Percentiles rank a stretch among this genome's conserved stretches.
phyloP scores from a whole-genome alignment of 352 stramenopile genomes.

The Globisporangium nunn region DNA sequence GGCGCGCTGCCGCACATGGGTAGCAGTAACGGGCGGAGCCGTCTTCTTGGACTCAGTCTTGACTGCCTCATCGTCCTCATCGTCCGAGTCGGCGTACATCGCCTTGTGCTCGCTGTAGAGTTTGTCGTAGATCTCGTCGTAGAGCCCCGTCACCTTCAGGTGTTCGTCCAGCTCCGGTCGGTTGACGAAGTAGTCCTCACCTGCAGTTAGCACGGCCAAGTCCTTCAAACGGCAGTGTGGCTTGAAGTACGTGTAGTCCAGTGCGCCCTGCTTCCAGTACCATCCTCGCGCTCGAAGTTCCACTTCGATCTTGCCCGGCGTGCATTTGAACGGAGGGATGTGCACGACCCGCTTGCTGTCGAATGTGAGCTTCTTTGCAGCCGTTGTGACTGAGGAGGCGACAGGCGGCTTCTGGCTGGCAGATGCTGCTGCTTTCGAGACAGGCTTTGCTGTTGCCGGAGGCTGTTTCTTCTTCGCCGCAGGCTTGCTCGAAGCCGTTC shows the following conservation, averaged over 20 bases:
- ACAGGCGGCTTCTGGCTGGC: not conserved
- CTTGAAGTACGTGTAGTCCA: conserved; percentile 52
- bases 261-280: conserved; percentile 42
- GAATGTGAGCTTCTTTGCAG: conserved; percentile 15
- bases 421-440: not conserved
- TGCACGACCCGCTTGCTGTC: conserved; percentile 1
- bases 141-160: conserved; percentile 24
- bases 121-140: conserved; percentile 33
- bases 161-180: conserved; percentile 35
- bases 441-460: not conserved
- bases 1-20: not conserved
- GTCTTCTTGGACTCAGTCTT: not conserved
- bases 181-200: conserved; percentile 50
- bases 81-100: conserved; percentile 3
- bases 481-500: not conserved
- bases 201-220: conserved; percentile 14
- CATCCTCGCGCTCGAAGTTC: conserved; percentile 51
- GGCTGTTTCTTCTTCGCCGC: conserved; percentile 1
- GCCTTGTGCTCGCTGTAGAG: conserved; percentile 32
- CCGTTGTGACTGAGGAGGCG: not conserved
- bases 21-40: not conserved
- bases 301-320: conserved; percentile 49
- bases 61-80: not conserved
- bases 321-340: conserved; percentile 54
- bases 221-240: conserved; percentile 15